A percentile compares a stretch with the other conserved stretches of the same genome.
These are phyloP conservation scores for Candolleomyces efflorescens DNA, from an alignment of 768 basidiomycete genomes.

Conservation along the genomic window DNA sequence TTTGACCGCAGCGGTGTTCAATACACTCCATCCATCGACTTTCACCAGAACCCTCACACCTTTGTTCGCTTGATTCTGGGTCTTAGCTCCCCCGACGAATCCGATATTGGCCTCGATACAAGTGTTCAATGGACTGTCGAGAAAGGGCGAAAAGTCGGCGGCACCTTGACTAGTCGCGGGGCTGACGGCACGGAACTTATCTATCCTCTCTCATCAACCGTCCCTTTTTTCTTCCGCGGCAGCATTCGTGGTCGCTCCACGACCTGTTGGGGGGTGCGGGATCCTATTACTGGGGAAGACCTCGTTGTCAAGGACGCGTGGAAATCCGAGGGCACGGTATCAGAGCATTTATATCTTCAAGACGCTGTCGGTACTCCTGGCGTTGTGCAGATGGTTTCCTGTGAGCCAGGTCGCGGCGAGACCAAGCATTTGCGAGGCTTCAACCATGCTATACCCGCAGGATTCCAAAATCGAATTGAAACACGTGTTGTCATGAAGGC, in stretches of 20 bases:
- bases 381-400: not conserved
- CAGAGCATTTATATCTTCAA: not conserved
- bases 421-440: too few relatives aligned
- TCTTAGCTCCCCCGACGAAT: not conserved
- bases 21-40: not conserved
- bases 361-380: not conserved
- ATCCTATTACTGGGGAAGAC: not conserved
- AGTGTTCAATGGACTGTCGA: not conserved
- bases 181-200: not conserved
- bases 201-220: not conserved
- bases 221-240: not conserved
- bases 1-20: not conserved
- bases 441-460: too few relatives aligned
- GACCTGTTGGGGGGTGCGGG: not conserved
- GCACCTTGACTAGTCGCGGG: not conserved
- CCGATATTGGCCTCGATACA: not conserved
- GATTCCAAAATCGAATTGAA: not conserved
- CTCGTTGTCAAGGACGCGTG: not conserved
- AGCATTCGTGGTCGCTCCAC: not conserved
- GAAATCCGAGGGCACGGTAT: not conserved
- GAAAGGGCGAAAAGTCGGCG: not conserved
- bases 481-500: not conserved
- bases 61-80: not conserved
- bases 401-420: not conserved
- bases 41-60: not conserved